Percentiles rank a stretch among this genome's conserved stretches.
Evolutionary conservation across 257 asterid genomes (phyloP).

Genomic region (Solanum dulcamara): DNA sequence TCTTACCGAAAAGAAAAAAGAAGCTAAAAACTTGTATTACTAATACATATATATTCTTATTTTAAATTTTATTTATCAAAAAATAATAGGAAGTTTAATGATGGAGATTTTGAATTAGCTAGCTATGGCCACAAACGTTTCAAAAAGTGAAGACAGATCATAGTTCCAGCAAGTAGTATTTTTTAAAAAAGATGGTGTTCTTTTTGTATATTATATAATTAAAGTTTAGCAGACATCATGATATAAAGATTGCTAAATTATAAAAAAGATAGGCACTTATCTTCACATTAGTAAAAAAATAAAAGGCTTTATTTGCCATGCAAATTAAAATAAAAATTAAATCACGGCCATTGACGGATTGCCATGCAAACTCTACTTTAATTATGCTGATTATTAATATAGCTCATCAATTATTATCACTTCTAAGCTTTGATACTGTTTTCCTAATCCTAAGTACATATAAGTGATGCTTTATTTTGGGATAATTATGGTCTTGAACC

Average conservation of each 20-base stretch:
- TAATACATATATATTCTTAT: too few species aligned
- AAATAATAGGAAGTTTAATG: neutral
- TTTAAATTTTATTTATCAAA: too few species aligned
- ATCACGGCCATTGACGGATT: neutral
- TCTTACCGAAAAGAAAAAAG: too few species aligned
- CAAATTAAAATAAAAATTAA: neutral
- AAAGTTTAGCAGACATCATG: neutral
- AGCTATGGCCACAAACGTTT: neutral
- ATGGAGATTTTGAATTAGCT: neutral
- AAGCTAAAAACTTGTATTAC: too few species aligned
- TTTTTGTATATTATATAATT: neutral
- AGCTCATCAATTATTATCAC: neutral
- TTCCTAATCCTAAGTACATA: neutral
- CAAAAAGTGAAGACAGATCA: neutral
- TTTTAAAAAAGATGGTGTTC: neutral
- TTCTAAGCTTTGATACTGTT: neutral
- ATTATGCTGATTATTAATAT: neutral
- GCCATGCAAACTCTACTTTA: neutral
- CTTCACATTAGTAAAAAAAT: neutral
- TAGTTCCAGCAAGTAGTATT: neutral
- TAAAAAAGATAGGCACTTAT: neutral
- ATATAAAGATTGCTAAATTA: neutral
- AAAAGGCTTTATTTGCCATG: neutral
- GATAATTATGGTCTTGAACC: neutral
- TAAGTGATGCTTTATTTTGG: neutral